Evolutionary conservation across 164 flowering plant genomes (phyloP), one percentile per base, ranked within the genome.

Genomic region (Echeveria elegans): DNA sequence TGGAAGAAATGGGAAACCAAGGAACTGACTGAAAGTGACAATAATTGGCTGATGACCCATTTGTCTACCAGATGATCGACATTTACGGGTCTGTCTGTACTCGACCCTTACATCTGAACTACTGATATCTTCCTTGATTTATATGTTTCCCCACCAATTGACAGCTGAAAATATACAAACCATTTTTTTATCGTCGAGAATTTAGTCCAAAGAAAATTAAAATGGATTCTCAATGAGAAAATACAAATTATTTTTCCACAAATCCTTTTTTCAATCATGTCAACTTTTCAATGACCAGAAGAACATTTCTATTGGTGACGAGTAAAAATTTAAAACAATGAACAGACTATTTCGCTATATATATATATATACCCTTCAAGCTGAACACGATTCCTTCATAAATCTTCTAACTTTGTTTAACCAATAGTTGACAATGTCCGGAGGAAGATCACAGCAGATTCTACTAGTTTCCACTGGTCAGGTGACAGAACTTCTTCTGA

Each of bases 21-120:
- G 29, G 10, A 52, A 23, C 12, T 52, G 58, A 52, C 28, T 52
- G 5, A 52, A 26, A 1, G 14, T 53, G 59, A 53, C 23, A 24
- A 50, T 50, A 5, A 50, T 50, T 50, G 24, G 24, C 11, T 18
- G 26, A 50, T 24, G 58, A 50, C 29, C 58, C 58, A 50, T 53
- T 7, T 18, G 59, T 24, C 59, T 24, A 8, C 29, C 59, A 53
- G 59, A 24, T 50, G 18, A 7, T 53, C 59, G 59, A 53, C 59
- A 23, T 11, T 26, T 0, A 56, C 2, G 4, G 5, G 23, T 15
- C 1, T 2, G 11, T 11, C 1, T 5, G 11, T 8, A 36, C 14
- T 40, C 10, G 60, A 53, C 5, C 60, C 31, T 53, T 53, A 53
- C 31, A 53, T 53, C 60, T 53, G 16, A 53, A 53, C 60, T 28